Percentiles rank a stretch among this genome's conserved stretches.
Conservation (phyloP, 2,329 filamentous ascomycete genomes). For the Dryadomyces sulphureus region DNA sequence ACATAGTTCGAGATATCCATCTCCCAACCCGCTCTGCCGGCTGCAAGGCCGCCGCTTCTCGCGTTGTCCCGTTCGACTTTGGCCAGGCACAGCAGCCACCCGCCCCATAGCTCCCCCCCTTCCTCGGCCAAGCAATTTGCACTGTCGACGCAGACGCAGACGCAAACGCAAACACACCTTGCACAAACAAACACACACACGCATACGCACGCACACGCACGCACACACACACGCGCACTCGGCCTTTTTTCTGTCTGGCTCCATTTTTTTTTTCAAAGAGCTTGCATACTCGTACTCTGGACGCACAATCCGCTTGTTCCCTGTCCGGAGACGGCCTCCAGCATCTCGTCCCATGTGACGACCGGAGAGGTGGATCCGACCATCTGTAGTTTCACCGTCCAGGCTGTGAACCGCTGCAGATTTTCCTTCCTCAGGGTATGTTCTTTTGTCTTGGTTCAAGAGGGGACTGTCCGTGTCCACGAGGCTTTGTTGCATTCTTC, state of each 20-base stretch:
- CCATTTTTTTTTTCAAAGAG: conserved; percentile 8
- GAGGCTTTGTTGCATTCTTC: background rate
- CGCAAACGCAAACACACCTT: no score
- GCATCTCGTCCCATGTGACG: conserved; percentile 22
- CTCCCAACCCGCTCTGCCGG: no score
- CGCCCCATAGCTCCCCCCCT: no score
- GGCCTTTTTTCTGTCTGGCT: background rate
- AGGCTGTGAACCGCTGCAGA: background rate
- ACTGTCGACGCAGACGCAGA: no score
- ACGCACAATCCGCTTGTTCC: background rate
- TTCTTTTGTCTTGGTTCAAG: background rate
- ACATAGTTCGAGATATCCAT: no score
- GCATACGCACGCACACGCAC: background rate
- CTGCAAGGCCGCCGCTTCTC: no score
- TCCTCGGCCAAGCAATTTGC: background rate
- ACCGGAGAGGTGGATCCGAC: conserved; percentile 16
- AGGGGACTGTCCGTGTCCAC: background rate
- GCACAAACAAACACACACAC: no score
- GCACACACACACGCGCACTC: background rate
- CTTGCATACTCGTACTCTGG: conserved; percentile 1
- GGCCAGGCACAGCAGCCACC: no score
- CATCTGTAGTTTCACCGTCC: conserved; percentile 18
- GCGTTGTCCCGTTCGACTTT: no score
- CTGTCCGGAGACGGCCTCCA: conserved; percentile 5
- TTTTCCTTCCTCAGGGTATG: background rate